Conservation (phyloP, 2,329 filamentous ascomycete genomes). For the Paecilomyces sp. region DNA sequence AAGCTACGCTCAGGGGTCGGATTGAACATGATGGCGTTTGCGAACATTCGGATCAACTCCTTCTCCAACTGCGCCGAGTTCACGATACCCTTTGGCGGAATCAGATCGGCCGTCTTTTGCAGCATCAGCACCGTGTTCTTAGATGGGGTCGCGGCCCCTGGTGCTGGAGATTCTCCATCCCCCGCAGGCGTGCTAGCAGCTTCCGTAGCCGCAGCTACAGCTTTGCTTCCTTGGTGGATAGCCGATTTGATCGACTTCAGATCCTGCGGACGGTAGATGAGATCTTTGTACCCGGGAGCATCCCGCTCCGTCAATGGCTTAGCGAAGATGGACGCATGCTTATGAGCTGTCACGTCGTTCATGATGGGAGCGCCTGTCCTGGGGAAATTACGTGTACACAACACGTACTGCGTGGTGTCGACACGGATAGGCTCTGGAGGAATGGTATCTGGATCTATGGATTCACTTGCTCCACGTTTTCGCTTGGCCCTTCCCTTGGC, state of each 20-base stretch:
- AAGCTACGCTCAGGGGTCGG: slow-evolving; percentile 68
- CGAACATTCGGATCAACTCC: slow-evolving; percentile 93
- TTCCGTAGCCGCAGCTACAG: slow-evolving; percentile 37
- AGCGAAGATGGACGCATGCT: slow-evolving; percentile 72
- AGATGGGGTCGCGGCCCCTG: slow-evolving; percentile 24
- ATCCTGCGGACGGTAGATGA: slow-evolving; percentile 69
- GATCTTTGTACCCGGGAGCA: slow-evolving; percentile 66
- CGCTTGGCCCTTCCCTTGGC: slow-evolving; percentile 28
- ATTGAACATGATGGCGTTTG: slow-evolving; percentile 98
- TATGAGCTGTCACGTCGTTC: slow-evolving; percentile 69
- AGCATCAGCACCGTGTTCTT: slow-evolving; percentile 37
- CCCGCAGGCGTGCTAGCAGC: slow-evolving; percentile 62
- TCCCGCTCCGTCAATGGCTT: slow-evolving; percentile 67
- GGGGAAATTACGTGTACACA: slow-evolving; percentile 44
- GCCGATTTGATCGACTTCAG: slow-evolving; percentile 70
- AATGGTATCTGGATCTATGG: slow-evolving; percentile 19
- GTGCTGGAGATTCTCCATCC: slow-evolving; percentile 46
- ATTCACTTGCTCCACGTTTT: slow-evolving; percentile 31
- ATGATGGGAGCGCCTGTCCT: slow-evolving; percentile 66
- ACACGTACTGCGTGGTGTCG: slow-evolving; percentile 28
- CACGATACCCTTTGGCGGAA: slow-evolving; percentile 83
- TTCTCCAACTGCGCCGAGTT: slow-evolving; percentile 90
- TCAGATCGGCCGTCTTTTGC: slow-evolving; percentile 63
- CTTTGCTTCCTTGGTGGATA: slow-evolving; percentile 46
- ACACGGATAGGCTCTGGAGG: slow-evolving; percentile 19